Base-by-base conservation (phyloP, 305 asterid species). In the Solanum hybrid region DNA sequence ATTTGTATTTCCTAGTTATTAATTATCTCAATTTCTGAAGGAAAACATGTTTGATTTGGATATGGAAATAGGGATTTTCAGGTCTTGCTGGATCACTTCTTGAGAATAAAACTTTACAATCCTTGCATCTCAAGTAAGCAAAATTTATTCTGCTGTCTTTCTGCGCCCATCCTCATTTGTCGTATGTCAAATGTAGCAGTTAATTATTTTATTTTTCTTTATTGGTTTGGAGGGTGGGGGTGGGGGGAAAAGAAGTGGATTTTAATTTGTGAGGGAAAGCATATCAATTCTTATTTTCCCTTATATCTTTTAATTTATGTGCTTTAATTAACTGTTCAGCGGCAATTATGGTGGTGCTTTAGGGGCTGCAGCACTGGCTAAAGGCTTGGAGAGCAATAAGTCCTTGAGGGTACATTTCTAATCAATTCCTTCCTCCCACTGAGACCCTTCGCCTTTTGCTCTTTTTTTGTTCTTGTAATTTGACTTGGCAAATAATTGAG, bases 51-150 rank as follows among this genome's bases (percentile, higher is more conserved):
- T 87, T 85, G 27, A 90, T 93, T 95, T 94, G 94, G 93, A 93
- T 93, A 94, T 95, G 99, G 97, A 95, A 97, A 95, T 95, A 97
- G 99, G 99, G 99, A 94, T 96, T 97, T 94, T 96, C 99, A 90
- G 95, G 98, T 93, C 97, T 97, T 92, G 99, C 98, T 90, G 99
- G 92, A 93, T 98, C 98, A 38, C 94, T 97, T 91, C 95, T 96
- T 91, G 96, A 96, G 95, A 97, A 97, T 93, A 96, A 91, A 92
- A 94, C 90, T 81, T 75, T 97, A 61, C 95, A 94, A 88, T 90
- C 98, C 22, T 90, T 97, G 90, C 86, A 96, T 92, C 98, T 97
- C 93, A 97, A 94, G 99, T 97, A 93, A 94, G 93, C 90, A 89
- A 89, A 91, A 89, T 90, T 9, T 86, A 39, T 38, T 91, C 81